Conservation (phyloP, 2,329 filamentous ascomycete species). For the Exophiala aquamarina region DNA sequence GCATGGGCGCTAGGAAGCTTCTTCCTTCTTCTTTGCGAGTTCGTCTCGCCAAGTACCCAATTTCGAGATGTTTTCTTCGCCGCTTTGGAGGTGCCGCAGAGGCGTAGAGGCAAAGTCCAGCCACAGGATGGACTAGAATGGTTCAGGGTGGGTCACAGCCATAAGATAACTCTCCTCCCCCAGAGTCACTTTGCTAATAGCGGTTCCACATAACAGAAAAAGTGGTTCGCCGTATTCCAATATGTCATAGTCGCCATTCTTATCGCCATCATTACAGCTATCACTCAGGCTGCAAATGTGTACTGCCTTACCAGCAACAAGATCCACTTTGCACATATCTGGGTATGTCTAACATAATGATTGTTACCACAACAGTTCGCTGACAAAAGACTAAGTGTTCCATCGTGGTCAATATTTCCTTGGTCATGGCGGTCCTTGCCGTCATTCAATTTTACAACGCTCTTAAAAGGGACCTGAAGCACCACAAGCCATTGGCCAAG, state of each 20-base stretch:
- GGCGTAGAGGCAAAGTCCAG: conserved; percentile 31
- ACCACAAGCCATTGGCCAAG: conserved; percentile 34
- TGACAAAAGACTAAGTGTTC: conserved; percentile 3
- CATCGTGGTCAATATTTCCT: conserved; percentile 25
- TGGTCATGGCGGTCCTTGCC: conserved; percentile 27
- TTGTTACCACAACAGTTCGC: background rate
- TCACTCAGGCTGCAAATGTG: conserved; percentile 31
- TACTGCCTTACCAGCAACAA: conserved; percentile 36
- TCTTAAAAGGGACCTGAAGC: conserved; percentile 29
- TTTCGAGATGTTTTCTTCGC: conserved; percentile 40
- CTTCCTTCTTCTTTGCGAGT: conserved; percentile 47
- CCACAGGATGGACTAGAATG: conserved; percentile 31
- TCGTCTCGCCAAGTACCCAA: conserved; percentile 37
- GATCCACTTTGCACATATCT: conserved; percentile 38
- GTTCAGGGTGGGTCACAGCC: conserved; percentile 28
- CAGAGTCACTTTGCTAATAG: background rate
- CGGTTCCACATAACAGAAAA: conserved; percentile 22
- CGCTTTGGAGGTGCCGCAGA: conserved; percentile 30
- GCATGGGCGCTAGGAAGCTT: conserved; percentile 44
- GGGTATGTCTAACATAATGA: conserved; percentile 28
- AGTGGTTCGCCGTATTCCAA: conserved; percentile 42
- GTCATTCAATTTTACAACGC: conserved; percentile 32
- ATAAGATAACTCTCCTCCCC: background rate
- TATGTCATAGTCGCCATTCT: conserved; percentile 35
- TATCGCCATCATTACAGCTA: conserved; percentile 31